These are phyloP conservation scores for Saturnispora gosingensis DNA, from an alignment of 805 yeast species.

Conservation along the genomic window DNA sequence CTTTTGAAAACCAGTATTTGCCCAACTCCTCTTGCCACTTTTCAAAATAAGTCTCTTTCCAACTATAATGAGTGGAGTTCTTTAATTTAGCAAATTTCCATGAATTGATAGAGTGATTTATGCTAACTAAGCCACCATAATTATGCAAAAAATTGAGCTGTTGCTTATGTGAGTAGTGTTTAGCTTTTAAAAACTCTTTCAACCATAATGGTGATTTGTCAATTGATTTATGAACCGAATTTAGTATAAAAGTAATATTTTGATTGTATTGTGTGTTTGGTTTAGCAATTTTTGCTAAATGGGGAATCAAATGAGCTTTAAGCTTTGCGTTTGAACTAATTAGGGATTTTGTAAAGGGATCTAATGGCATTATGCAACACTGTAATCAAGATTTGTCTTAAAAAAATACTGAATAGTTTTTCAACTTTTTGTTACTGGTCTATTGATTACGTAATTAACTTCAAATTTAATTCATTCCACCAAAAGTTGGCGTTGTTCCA, in stretches of 20 bases:
- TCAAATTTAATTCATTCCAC: not conserved
- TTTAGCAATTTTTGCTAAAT: not conserved
- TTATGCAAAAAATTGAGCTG: not conserved
- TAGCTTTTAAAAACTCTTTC: not conserved
- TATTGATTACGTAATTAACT: not conserved
- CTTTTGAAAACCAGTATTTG: not conserved
- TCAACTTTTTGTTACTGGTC: not conserved
- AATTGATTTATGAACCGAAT: not conserved
- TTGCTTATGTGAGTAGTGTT: slow-evolving; percentile 2
- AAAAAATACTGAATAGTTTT: not conserved
- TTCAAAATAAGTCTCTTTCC: not conserved
- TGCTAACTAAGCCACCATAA: slow-evolving; percentile 1
- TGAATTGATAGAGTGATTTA: slow-evolving; percentile 1
- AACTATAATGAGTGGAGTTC: not conserved
- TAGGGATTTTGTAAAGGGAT: not conserved
- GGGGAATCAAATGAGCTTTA: not conserved
- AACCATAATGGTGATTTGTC: not conserved
- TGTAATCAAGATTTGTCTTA: not conserved
- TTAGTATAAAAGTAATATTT: not conserved
- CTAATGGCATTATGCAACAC: not conserved
- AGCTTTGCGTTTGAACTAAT: not conserved
- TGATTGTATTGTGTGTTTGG: slow-evolving; percentile 4
- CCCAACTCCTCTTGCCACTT: not conserved
- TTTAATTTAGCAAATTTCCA: slow-evolving; percentile 1
- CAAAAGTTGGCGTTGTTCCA: too few species aligned